Percentiles rank a stretch among this genome's conserved stretches.
Evolutionary conservation across 2,329 filamentous ascomycete species (phyloP).

Genomic region (Phoma herbarum): DNA sequence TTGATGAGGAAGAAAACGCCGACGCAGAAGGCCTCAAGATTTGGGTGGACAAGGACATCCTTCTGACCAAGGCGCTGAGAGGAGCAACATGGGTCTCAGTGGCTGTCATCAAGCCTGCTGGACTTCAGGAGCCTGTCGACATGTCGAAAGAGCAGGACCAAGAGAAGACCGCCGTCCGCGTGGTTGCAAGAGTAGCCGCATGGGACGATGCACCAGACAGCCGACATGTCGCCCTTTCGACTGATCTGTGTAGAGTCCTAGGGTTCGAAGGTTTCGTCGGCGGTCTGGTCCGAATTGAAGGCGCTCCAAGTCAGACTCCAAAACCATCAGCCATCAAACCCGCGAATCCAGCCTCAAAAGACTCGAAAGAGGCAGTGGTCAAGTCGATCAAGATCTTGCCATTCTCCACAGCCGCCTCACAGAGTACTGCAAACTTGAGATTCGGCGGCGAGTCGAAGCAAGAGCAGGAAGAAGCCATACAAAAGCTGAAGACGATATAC

Average conservation of each 20-base stretch:
- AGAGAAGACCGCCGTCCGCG: conserved; percentile 67
- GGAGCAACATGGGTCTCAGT: conserved; percentile 81
- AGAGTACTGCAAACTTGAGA: conserved; percentile 72
- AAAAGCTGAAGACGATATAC: conserved; percentile 77
- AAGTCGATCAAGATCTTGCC: conserved; percentile 81
- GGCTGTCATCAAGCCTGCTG: conserved; percentile 85
- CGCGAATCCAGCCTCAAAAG: conserved; percentile 42
- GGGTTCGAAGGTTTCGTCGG: conserved; percentile 79
- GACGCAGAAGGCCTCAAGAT: conserved; percentile 70
- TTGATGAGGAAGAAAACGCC: conserved; percentile 69
- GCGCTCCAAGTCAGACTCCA: conserved; percentile 76
- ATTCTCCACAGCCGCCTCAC: conserved; percentile 68
- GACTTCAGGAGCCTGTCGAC: conserved; percentile 75
- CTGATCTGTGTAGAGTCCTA: conserved; percentile 76
- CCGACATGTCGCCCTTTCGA: conserved; percentile 81
- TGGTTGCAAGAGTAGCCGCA: conserved; percentile 76
- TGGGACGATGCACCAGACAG: conserved; percentile 91
- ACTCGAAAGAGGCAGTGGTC: conserved; percentile 59
- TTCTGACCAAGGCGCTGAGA: conserved; percentile 75
- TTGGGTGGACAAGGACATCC: conserved; percentile 84
- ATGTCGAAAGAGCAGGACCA: conserved; percentile 73
- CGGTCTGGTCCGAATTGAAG: conserved; percentile 85
- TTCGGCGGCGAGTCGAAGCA: conserved; percentile 89
- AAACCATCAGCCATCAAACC: conserved; percentile 62
- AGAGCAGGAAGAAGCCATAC: conserved; percentile 79